phyloP scores from a whole-genome alignment of 345 rosid genomes.

The Populus simonii region DNA sequence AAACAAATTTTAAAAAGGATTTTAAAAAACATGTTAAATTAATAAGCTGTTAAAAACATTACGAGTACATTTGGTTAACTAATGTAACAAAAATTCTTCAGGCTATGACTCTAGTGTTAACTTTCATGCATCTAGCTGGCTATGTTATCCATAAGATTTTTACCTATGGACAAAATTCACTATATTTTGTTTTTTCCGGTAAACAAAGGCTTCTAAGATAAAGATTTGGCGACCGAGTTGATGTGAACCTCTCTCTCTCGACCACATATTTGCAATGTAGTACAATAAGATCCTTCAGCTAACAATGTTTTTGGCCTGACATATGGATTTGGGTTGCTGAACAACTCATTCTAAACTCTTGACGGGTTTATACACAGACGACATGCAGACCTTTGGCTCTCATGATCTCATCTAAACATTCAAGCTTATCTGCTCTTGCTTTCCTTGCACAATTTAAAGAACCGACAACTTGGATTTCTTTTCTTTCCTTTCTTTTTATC shows the following conservation, averaged over 20 bases:
- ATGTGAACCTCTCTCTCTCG: constrained; percentile 28
- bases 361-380: background rate
- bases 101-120: constrained; percentile 15
- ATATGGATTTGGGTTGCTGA: constrained; percentile 21
- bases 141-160: background rate
- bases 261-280: constrained; percentile 13
- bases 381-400: background rate
- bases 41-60: too few relatives aligned
- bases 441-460: background rate
- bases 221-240: constrained; percentile 45
- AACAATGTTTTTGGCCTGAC: constrained; percentile 22
- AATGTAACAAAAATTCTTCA: constrained; percentile 22
- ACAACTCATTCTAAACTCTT: constrained; percentile 33
- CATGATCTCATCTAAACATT: too few relatives aligned
- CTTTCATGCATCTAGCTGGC: constrained; percentile 5
- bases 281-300: constrained; percentile 24
- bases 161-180: background rate
- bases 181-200: background rate
- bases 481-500: too few relatives aligned
- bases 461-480: background rate
- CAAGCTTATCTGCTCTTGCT: background rate
- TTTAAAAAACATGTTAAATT: too few relatives aligned
- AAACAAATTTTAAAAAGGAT: too few relatives aligned
- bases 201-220: constrained; percentile 20
- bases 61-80: too few relatives aligned